Base-by-base conservation (phyloP, 2,329 filamentous ascomycete species). In the Xylaria sp. region DNA sequence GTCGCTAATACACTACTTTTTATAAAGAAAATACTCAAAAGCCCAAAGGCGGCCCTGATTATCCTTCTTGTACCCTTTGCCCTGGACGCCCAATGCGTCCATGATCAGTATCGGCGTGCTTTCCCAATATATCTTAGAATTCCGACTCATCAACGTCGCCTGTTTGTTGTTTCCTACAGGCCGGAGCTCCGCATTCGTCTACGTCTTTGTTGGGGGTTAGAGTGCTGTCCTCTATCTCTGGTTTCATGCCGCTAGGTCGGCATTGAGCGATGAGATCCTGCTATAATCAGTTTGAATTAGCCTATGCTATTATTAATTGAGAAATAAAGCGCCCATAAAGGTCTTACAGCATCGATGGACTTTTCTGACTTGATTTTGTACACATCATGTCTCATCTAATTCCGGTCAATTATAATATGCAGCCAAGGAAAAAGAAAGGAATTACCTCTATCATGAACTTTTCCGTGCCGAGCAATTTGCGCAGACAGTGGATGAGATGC, bases 311-410 rank as follows among this genome's bases (percentile, higher is more conserved):
- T 47, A 9, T 6, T 2, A n/a, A 23, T 4, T 42, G 3, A 21
- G n/a, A 23, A 23, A 8, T n/a, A n/a, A n/a, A n/a, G n/a, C n/a
- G n/a, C n/a, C n/a, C 5, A 18, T 1, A n/a, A 10, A 47, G 44
- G 9, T n/a, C 44, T 47, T 10, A 47, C 44, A 10, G n/a, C 44
- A 21, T 47, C 44, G n/a, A 47, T 47, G 44, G 44, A 21, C 44
- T 23, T 47, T 47, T 21, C 44, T 2, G 44, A 47, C n/a, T 47
- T 21, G 44, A 47, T 47, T 10, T 47, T 47, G 44, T 47, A 47
- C 44, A 47, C 44, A 47, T 47, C 44, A 47, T 47, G 44, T 47
- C 44, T 23, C 44, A 47, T 47, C 44, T 47, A 21, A 47, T 21
- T 21, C 18, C 44, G 21, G 44, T 47, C 44, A 47, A 21, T 47